Conservation (phyloP, 805 yeast species). For the Suhomyces prunicola region DNA sequence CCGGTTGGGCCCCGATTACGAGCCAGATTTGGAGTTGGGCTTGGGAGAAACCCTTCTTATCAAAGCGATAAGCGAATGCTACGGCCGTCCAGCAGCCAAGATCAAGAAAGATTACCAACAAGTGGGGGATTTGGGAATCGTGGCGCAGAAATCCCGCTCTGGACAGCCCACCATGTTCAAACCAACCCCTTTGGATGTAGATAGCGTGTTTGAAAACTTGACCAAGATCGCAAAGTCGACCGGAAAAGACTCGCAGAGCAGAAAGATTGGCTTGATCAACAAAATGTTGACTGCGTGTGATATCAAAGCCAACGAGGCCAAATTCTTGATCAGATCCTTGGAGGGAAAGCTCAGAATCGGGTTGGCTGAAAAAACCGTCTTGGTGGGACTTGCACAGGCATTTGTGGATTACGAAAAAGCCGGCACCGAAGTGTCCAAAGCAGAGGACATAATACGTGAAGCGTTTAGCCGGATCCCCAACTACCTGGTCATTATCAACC, state of each 20-base stretch:
- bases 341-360: slow-evolving; percentile 94
- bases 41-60: slow-evolving; percentile 86
- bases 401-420: slow-evolving; percentile 58
- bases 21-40: slow-evolving; percentile 84
- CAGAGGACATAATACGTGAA: slow-evolving; percentile 77
- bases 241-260: slow-evolving; percentile 79
- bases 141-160: slow-evolving; percentile 78
- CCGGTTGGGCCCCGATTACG: slow-evolving; percentile 92
- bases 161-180: slow-evolving; percentile 92
- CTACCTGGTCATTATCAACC: slow-evolving; percentile 71
- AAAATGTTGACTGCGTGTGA: slow-evolving; percentile 82
- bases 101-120: slow-evolving; percentile 73
- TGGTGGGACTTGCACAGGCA: slow-evolving; percentile 82
- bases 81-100: slow-evolving; percentile 73
- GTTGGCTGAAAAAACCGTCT: slow-evolving; percentile 88
- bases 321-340: slow-evolving; percentile 80
- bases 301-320: slow-evolving; percentile 70
- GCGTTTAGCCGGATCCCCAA: slow-evolving; percentile 90
- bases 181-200: slow-evolving; percentile 75
- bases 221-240: slow-evolving; percentile 72
- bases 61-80: slow-evolving; percentile 85
- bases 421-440: slow-evolving; percentile 50
- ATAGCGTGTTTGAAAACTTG: slow-evolving; percentile 68
- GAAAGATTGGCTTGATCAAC: slow-evolving; percentile 76
- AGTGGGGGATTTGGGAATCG: slow-evolving; percentile 86